Evolutionary conservation across 805 yeast species (phyloP).

Genomic region (Candida ipomoeae): DNA sequence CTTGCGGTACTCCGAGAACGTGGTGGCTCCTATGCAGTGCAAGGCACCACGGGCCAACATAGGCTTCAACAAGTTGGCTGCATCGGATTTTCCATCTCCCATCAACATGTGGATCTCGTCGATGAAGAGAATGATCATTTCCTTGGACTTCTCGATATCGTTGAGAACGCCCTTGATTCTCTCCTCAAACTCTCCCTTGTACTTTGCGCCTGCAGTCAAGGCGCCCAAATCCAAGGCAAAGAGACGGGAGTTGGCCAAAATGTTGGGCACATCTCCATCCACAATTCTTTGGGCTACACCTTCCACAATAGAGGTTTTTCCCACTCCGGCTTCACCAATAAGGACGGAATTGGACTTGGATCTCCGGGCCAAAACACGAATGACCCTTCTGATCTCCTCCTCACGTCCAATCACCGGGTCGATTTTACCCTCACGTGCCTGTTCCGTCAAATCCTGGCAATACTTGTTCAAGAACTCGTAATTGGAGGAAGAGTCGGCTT

Average conservation of each 20-base stretch:
- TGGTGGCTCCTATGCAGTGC: conserved; percentile 98
- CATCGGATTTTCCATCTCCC: conserved; percentile 98
- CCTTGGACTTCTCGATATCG: conserved; percentile 85
- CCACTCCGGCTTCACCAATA: conserved; percentile 99
- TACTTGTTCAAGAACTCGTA: conserved; percentile 84
- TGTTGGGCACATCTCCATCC: conserved; percentile 91
- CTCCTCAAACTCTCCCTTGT: conserved; percentile 98
- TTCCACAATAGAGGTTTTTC: conserved; percentile 96
- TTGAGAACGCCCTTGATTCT: conserved; percentile 93
- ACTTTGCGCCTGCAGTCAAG: conserved; percentile 96
- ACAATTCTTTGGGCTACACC: conserved; percentile 97
- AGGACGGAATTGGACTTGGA: conserved; percentile 94
- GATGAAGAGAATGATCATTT: conserved; percentile 83
- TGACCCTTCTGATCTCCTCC: conserved; percentile 94
- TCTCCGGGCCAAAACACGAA: conserved; percentile 93
- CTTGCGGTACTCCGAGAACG: conserved; percentile 89
- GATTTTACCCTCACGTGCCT: conserved; percentile 88
- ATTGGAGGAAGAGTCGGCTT: conserved; percentile 84
- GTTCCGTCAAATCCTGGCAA: conserved; percentile 90
- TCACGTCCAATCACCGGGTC: conserved; percentile 99
- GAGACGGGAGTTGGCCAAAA: conserved; percentile 73
- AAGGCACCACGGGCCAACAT: conserved; percentile 94
- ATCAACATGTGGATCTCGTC: conserved; percentile 99
- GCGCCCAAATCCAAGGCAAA: conserved; percentile 94
- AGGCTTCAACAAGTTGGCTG: conserved; percentile 94